phyloP scores from a whole-genome alignment of 371 early-diverging fungal genomes.

The Circinella minor region DNA sequence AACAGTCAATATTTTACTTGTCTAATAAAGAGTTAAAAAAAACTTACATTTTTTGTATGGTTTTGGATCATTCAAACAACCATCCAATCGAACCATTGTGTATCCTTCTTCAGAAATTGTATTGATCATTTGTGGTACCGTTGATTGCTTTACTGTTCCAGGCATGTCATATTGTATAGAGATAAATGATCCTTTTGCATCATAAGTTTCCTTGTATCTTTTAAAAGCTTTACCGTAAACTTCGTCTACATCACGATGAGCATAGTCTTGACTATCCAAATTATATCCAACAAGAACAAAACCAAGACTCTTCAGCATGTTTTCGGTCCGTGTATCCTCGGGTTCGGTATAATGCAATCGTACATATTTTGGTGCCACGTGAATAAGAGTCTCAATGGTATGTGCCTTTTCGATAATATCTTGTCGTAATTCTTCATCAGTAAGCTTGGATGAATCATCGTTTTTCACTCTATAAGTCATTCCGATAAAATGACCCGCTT shows the following conservation, averaged over 20 bases:
- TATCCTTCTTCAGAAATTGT: slow-evolving; percentile 53
- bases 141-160: slow-evolving; percentile 41
- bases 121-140: slow-evolving; percentile 50
- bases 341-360: slow-evolving; percentile 48
- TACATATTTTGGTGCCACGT: slow-evolving; percentile 50
- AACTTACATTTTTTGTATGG: slow-evolving; percentile 52
- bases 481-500: slow-evolving; percentile 56
- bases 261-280: slow-evolving; percentile 54
- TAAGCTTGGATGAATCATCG: slow-evolving; percentile 47
- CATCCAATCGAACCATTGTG: slow-evolving; percentile 60
- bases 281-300: slow-evolving; percentile 55
- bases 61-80: slow-evolving; percentile 55
- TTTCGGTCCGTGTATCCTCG: slow-evolving; percentile 43
- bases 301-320: slow-evolving; percentile 44
- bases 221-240: slow-evolving; percentile 41
- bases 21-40: neutral
- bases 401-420: slow-evolving; percentile 50
- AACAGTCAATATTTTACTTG: neutral
- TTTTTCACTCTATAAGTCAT: slow-evolving; percentile 59
- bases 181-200: slow-evolving; percentile 55
- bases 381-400: slow-evolving; percentile 46
- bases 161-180: slow-evolving; percentile 58
- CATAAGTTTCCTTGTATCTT: slow-evolving; percentile 53
- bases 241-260: slow-evolving; percentile 39
- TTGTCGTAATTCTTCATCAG: slow-evolving; percentile 43